A percentile compares a stretch with the other conserved stretches of the same genome.
These are phyloP conservation scores for Penicillium italicum DNA, from an alignment of 2,329 filamentous ascomycete genomes.

Conservation along the genomic window DNA sequence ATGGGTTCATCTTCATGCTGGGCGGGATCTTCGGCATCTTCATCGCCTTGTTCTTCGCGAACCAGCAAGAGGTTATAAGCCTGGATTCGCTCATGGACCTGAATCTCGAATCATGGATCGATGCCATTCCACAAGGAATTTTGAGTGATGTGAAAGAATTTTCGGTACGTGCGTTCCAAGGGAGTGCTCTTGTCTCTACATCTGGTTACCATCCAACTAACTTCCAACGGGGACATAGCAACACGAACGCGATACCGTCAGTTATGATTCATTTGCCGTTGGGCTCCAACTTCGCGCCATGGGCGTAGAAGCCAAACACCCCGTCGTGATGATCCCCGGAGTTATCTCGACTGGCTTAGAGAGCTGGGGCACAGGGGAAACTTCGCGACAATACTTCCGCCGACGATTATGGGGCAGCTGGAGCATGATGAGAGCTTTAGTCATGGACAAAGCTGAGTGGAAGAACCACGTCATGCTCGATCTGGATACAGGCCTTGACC, in stretches of 20 bases:
- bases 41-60: constrained; percentile 85
- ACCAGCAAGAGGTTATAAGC: constrained; percentile 83
- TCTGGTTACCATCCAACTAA: constrained; percentile 9
- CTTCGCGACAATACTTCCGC: constrained; percentile 84
- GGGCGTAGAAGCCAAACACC: constrained; percentile 76
- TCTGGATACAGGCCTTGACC: constrained; percentile 84
- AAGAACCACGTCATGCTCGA: constrained; percentile 97
- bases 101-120: constrained; percentile 80
- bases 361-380: constrained; percentile 88
- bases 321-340: constrained; percentile 94
- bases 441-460: constrained; percentile 90
- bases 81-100: constrained; percentile 67
- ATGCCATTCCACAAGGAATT: constrained; percentile 81
- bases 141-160: constrained; percentile 82
- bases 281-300: constrained; percentile 77
- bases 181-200: constrained; percentile 6
- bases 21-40: constrained; percentile 88
- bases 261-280: constrained; percentile 91
- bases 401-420: constrained; percentile 96
- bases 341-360: constrained; percentile 97
- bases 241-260: constrained; percentile 80
- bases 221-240: constrained; percentile 46
- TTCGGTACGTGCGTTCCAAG: constrained; percentile 54
- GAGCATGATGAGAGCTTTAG: constrained; percentile 96
- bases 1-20: constrained; percentile 77